These are phyloP conservation scores for Colletotrichum horii DNA, from an alignment of 2,329 filamentous ascomycete genomes.

Conservation along the genomic window DNA sequence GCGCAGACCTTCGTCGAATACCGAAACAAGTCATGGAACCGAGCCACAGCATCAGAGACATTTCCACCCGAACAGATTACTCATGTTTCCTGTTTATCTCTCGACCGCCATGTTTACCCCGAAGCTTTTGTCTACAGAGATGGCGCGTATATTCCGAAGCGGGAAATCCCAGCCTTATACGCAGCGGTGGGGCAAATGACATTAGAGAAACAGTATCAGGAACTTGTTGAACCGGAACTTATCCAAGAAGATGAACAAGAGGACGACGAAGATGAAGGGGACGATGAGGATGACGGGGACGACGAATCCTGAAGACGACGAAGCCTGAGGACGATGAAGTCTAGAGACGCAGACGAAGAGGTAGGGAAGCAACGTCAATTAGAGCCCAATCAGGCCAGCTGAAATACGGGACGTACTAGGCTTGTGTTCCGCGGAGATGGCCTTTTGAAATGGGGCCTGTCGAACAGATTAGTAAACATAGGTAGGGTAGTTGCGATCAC, in stretches of 20 bases:
- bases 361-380: background rate
- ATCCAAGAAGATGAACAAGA: background rate
- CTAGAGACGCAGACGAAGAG: background rate
- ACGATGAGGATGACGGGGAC: background rate
- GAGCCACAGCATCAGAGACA: background rate
- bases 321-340: background rate
- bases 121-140: background rate
- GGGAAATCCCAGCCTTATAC: background rate
- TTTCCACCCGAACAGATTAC: background rate
- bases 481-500: background rate
- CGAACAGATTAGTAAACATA: background rate
- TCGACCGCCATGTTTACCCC: background rate
- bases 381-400: background rate
- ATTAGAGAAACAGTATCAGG: background rate
- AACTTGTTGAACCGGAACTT: background rate
- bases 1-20: background rate
- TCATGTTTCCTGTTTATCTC: background rate
- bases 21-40: background rate
- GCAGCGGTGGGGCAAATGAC: background rate
- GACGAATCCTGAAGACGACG: no score
- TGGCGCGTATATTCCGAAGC: background rate
- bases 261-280: background rate
- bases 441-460: background rate
- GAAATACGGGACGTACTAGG: background rate
- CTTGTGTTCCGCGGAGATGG: background rate